Conservation (phyloP, 2,329 filamentous ascomycete species). For the Penicillium sp. region DNA sequence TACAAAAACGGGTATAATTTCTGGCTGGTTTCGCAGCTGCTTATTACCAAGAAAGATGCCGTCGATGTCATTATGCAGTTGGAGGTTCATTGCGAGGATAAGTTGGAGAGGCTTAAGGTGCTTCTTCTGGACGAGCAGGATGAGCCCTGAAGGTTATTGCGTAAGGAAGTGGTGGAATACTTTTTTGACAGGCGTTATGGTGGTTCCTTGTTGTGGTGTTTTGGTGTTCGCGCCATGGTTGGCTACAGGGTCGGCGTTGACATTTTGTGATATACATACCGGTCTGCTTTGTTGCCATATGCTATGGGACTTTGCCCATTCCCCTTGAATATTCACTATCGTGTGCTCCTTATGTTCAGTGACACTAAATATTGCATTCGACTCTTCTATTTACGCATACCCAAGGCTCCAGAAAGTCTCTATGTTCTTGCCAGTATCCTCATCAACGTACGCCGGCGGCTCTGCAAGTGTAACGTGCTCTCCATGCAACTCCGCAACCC, state of each 20-base stretch:
- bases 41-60: slow-evolving; percentile 43
- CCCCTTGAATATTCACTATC: too few relatives aligned
- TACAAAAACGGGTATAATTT: slow-evolving; percentile 45
- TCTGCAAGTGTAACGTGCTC: slow-evolving; percentile 49
- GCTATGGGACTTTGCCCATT: neutral
- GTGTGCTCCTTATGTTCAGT: neutral
- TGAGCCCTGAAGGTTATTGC: neutral
- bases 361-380: neutral
- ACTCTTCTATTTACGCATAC: slow-evolving; percentile 38
- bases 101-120: slow-evolving; percentile 42
- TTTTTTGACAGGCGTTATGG: neutral
- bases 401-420: slow-evolving; percentile 50
- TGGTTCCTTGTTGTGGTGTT: neutral
- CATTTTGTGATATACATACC: slow-evolving; percentile 4
- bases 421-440: slow-evolving; percentile 49
- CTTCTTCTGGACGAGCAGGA: slow-evolving; percentile 36
- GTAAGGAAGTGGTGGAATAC: neutral
- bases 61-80: slow-evolving; percentile 45
- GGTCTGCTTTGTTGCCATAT: neutral
- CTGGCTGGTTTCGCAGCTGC: slow-evolving; percentile 43
- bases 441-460: slow-evolving; percentile 49
- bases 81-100: slow-evolving; percentile 47
- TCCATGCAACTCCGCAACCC: slow-evolving; percentile 54
- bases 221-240: neutral
- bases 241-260: slow-evolving; percentile 1